Base-by-base conservation (phyloP, 1,139 yeast species). In the Meyerozyma elateridarum region DNA sequence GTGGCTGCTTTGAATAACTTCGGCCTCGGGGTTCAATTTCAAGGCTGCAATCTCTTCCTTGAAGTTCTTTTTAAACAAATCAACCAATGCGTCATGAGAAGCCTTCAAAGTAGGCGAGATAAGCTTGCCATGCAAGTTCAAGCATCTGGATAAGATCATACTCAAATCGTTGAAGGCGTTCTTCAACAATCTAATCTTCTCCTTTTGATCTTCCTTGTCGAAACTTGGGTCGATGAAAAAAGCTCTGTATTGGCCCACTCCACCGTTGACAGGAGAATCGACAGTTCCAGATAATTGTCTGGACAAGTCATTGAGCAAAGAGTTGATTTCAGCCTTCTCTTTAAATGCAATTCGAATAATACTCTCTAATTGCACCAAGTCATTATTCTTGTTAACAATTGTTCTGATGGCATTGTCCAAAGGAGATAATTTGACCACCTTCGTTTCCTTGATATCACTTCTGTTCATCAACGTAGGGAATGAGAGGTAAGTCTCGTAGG, bases 211-310 rank as follows among this genome's bases (percentile, higher is more conserved):
- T n/a, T 63, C 64, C 36, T 66, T 59, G 25, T 51, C 52, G 37
- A 62, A 62, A 36, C 59, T 58, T 6, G 61, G 46, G 37, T 70
- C 72, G 22, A 58, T 61, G 48, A 84, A 74, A 56, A 87, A 85
- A 2, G 74, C 73, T 38, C 91, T 71, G 59, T 84, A 87, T 49
- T 84, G 87, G 4, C 87, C 85, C 42, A 87, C 85, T 36, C 96
- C 96, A 22, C 96, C 96, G 54, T 87, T 87, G 8, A 87, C 93
- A 5, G 96, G 96, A 0, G 95, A 79, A 51, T 87, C 95, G 36
- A 87, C 91, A 0, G 96, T 85, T 30, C 96, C 96, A 0, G 91
- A 76, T 34, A 87, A 64, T 44, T 79, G 80, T 57, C 95, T 70
- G 8, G 91, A 83, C 37, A 87, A 66, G 51, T 80, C 88, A 50